A percentile compares a stretch with the other conserved stretches of the same genome.
These are phyloP conservation scores for Clarireedia monteithiana DNA, from an alignment of 2,329 filamentous ascomycete genomes.

Conservation along the genomic window DNA sequence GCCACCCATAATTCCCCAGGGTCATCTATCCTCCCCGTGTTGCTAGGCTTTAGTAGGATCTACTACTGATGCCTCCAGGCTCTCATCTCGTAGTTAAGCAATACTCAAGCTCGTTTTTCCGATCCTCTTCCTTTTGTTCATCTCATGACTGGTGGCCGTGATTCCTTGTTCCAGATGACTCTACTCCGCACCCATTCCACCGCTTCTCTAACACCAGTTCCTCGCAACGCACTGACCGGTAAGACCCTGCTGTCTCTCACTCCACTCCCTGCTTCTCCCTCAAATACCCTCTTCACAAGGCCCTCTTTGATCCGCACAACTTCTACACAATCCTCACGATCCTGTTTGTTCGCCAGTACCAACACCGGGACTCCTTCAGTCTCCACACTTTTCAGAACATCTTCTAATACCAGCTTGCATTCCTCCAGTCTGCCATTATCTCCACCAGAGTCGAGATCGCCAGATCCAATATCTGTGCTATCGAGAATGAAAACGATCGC, in stretches of 20 bases:
- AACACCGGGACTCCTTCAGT: slow-evolving; percentile 87
- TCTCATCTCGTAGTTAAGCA: no score
- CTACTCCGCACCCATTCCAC: slow-evolving; percentile 94
- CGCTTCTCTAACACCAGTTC: slow-evolving; percentile 81
- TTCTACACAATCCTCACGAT: slow-evolving; percentile 94
- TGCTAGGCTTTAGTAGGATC: no score
- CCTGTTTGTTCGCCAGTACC: slow-evolving; percentile 95
- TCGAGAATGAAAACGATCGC: slow-evolving; percentile 98
- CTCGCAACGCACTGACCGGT: slow-evolving; percentile 84
- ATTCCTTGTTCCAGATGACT: slow-evolving; percentile 95
- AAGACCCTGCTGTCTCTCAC: slow-evolving; percentile 87
- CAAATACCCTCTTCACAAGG: slow-evolving; percentile 88
- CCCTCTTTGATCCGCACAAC: slow-evolving; percentile 97
- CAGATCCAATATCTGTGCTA: slow-evolving; percentile 85
- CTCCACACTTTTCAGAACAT: slow-evolving; percentile 79
- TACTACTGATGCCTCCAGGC: no score
- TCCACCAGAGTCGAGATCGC: slow-evolving; percentile 29
- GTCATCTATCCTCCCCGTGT: no score
- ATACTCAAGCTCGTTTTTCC: no score
- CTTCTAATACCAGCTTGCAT: slow-evolving; percentile 82
- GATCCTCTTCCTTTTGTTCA: slow-evolving; percentile 31
- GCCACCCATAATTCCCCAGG: no score
- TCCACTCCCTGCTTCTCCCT: slow-evolving; percentile 79
- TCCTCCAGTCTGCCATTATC: slow-evolving; percentile 66
- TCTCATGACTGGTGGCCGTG: slow-evolving; percentile 84